These are phyloP conservation scores for Melampsora occidentalis DNA, from an alignment of 1,284 basidiomycete genomes.

Conservation along the genomic window DNA sequence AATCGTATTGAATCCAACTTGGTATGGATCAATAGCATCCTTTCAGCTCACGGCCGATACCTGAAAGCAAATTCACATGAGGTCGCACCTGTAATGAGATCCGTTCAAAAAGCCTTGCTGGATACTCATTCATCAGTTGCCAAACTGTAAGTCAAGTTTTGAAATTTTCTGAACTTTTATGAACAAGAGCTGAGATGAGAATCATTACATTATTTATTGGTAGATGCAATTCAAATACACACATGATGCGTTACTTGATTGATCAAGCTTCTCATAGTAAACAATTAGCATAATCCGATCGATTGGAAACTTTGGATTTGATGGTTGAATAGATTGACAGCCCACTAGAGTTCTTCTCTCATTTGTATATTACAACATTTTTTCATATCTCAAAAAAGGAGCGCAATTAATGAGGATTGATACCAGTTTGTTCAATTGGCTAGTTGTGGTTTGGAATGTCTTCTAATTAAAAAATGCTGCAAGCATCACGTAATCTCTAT, in stretches of 20 bases:
- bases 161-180: constrained; percentile 38
- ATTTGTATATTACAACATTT: not conserved
- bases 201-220: constrained; percentile 26
- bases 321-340: not conserved
- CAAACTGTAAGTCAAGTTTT: constrained; percentile 64
- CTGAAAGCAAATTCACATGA: constrained; percentile 72
- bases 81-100: constrained; percentile 77
- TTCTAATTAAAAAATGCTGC: no score
- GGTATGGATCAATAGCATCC: constrained; percentile 74
- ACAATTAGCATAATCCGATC: not conserved
- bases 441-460: no score
- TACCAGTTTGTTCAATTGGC: no score
- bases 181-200: not conserved
- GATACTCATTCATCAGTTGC: constrained; percentile 75
- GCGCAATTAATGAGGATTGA: no score
- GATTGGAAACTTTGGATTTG: not conserved
- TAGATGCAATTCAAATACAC: constrained; percentile 82
- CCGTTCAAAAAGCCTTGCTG: constrained; percentile 73
- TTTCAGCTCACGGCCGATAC: constrained; percentile 75
- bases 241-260: constrained; percentile 71
- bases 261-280: constrained; percentile 63
- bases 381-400: not conserved
- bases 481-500: no score
- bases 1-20: constrained; percentile 84
- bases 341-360: not conserved